phyloP scores from a whole-genome alignment of 768 basidiomycete genomes.

The Rhodosporidiobolus odoratus region DNA sequence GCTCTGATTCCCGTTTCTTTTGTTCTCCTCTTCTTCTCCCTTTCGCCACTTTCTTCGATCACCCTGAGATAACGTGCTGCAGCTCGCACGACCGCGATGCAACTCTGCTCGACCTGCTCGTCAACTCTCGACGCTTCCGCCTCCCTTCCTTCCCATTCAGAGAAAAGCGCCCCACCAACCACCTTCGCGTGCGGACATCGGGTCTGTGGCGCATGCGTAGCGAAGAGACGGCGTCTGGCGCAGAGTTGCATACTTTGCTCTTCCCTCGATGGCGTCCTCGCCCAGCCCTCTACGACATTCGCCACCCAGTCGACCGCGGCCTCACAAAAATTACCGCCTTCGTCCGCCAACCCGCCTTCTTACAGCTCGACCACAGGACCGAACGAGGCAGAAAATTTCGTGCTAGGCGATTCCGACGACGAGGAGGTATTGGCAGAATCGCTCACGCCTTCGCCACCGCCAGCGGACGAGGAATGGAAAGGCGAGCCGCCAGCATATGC shows the following conservation, averaged over 20 bases:
- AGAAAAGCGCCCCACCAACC: conserved; percentile 5
- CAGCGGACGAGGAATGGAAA: background rate
- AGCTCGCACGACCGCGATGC: background rate
- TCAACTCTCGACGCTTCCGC: background rate
- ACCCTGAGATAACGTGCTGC: no score
- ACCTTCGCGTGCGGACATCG: conserved; percentile 9
- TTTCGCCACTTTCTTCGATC: no score
- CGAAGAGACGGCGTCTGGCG: background rate
- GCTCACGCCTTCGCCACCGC: background rate
- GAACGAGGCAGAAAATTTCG: conserved; percentile 6
- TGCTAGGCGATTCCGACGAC: conserved; percentile 32
- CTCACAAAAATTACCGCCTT: background rate
- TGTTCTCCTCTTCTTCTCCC: no score
- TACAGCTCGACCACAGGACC: no score
- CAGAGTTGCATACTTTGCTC: conserved; percentile 22
- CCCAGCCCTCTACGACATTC: background rate
- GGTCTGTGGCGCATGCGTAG: conserved; percentile 2
- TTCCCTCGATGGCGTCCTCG: conserved; percentile 2
- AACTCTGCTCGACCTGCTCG: conserved; percentile 20
- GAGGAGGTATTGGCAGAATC: background rate
- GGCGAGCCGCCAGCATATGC: conserved; percentile 18
- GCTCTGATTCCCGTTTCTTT: background rate
- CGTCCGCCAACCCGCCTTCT: background rate
- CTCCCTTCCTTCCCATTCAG: background rate
- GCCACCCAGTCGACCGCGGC: background rate